Percentiles rank a stretch among this genome's conserved stretches.
Conservation (phyloP, 805 yeast species). For the Candida pseudoglaebosa region DNA sequence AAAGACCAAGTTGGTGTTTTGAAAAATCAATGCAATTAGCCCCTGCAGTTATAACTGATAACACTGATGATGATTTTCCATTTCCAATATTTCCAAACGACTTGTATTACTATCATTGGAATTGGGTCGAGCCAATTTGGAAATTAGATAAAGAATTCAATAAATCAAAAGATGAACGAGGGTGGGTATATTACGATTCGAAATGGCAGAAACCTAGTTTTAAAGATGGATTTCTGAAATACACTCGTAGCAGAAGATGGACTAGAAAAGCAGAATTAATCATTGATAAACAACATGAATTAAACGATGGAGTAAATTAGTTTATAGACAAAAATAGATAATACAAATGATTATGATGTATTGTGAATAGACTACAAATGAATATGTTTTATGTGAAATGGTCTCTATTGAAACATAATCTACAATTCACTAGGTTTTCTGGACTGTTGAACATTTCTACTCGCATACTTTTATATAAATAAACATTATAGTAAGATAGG, state of each 20-base stretch:
- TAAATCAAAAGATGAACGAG: slow-evolving; percentile 34
- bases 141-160: slow-evolving; percentile 38
- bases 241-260: slow-evolving; percentile 53
- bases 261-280: slow-evolving; percentile 40
- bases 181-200: slow-evolving; percentile 55
- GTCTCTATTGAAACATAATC: too few relatives aligned
- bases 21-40: slow-evolving; percentile 29
- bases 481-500: too few relatives aligned
- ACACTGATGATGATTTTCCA: slow-evolving; percentile 31
- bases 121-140: slow-evolving; percentile 57
- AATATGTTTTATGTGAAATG: too few relatives aligned
- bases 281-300: slow-evolving; percentile 18
- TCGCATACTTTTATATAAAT: too few relatives aligned
- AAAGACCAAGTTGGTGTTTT: slow-evolving; percentile 47
- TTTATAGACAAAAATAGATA: neutral
- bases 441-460: too few relatives aligned
- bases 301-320: slow-evolving; percentile 1
- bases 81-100: slow-evolving; percentile 44
- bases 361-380: too few relatives aligned
- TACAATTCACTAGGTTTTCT: too few relatives aligned
- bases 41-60: slow-evolving; percentile 18
- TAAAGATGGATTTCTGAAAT: slow-evolving; percentile 45
- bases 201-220: slow-evolving; percentile 43
- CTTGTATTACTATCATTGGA: slow-evolving; percentile 44
- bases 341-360: too few relatives aligned